These are phyloP conservation scores for Ogataea hybrid DNA, from an alignment of 1,139 yeast genomes.

Conservation along the genomic window DNA sequence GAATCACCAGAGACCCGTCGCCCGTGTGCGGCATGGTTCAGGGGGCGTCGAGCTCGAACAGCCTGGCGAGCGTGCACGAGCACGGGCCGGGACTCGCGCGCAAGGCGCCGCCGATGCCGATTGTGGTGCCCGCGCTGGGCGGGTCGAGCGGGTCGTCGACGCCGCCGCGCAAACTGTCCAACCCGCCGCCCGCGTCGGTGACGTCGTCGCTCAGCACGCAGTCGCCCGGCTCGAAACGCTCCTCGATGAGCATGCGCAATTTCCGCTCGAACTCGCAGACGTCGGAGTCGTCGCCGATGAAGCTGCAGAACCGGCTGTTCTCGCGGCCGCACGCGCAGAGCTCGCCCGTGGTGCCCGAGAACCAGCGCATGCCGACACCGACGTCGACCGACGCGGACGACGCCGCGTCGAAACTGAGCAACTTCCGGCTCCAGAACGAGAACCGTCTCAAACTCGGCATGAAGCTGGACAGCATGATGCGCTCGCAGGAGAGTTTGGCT, in stretches of 20 bases:
- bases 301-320: constrained; percentile 5
- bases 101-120: constrained; percentile 11
- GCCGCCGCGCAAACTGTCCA: constrained; percentile 10
- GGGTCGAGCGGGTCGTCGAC: constrained; percentile 6
- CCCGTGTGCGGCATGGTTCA: constrained; percentile 14
- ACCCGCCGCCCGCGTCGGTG: constrained; percentile 5
- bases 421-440: constrained; percentile 27
- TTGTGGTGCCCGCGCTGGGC: neutral
- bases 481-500: constrained; percentile 25
- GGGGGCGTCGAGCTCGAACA: constrained; percentile 11
- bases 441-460: constrained; percentile 29
- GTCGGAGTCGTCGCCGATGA: constrained; percentile 27
- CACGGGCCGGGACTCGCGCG: constrained; percentile 6
- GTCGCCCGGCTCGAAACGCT: constrained; percentile 29
- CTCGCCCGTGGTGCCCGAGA: constrained; percentile 12
- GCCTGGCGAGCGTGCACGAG: constrained; percentile 8
- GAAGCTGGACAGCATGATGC: constrained; percentile 25
- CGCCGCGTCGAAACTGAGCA: constrained; percentile 28
- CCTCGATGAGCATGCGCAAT: constrained; percentile 31
- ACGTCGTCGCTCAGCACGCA: constrained; percentile 13
- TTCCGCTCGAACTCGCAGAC: constrained; percentile 30
- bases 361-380: neutral
- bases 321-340: constrained; percentile 9
- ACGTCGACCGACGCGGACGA: constrained; percentile 24
- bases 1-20: constrained; percentile 24